Base-by-base conservation (phyloP, 805 yeast genomes). In the Wickerhamiella allomyrinae region DNA sequence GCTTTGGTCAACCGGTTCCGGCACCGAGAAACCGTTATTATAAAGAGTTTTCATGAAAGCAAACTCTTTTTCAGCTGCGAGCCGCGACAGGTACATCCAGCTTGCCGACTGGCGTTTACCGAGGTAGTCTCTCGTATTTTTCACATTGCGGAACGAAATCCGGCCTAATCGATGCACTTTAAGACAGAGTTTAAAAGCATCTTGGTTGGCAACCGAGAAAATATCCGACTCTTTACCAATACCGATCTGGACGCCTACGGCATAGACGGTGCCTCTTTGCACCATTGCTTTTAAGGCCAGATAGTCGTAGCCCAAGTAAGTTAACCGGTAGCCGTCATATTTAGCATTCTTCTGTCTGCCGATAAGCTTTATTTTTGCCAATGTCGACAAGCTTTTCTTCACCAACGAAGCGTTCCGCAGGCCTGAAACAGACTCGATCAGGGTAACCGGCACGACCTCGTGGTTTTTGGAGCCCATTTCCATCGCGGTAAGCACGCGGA, bases 221-320 rank as follows among this genome's bases (percentile, higher is more conserved):
- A 91, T 87, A 64, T 91, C 98, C 2, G 96, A 86, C 61, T 91
- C 98, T 57, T 91, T 91, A 54, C 98, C 98, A 40, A 91, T 95
- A 46, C 97, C 98, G 51, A 89, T 86, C 8, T 80, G 82, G 37
- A 78, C 70, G 14, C 95, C 96, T 13, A 89, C 73, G 1, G 89
- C 79, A 53, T 77, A 77, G 8, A 91, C 57, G 0, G 84, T 70
- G 34, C 77, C 75, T 50, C 85, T 69, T 54, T 78, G 80, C 48
- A 81, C 67, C 76, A 91, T 74, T 7, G 94, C 71, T 59, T 79
- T 85, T 49, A 91, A 68, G 0, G 97, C 97, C 49, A 91, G 68
- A 57, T 83, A 91, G 61, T 91, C 99, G 60, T 77, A 83, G 3
- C 99, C 99, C 38, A 74, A 75, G 59, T 80, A 87, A 0, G 95